Evolutionary conservation across 495 filamentous ascomycete genomes (phyloP).

Genomic region (Parathielavia hyrcaniae): DNA sequence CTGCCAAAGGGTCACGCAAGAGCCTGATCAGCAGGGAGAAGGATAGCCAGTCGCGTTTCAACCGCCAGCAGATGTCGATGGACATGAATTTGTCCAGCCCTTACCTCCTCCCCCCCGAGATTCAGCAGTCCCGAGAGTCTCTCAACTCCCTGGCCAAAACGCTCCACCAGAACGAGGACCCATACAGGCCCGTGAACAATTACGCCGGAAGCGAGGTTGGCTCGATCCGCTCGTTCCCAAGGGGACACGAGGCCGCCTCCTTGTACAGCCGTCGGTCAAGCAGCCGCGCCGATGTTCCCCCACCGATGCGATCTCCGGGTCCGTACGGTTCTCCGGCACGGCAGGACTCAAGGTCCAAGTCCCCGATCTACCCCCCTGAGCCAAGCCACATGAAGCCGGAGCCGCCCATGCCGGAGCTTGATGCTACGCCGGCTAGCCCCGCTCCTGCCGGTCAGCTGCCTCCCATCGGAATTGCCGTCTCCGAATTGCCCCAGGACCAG

Average conservation of each 20-base stretch:
- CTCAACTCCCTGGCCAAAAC: conserved; percentile 75
- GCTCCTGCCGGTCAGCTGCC: conserved; percentile 11
- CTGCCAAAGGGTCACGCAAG: conserved; percentile 40
- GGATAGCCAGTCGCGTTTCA: conserved; percentile 47
- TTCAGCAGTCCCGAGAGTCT: conserved; percentile 76
- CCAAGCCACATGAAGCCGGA: conserved; percentile 21
- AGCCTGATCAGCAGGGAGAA: conserved; percentile 47
- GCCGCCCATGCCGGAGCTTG: conserved; percentile 6
- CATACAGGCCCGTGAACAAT: conserved; percentile 66
- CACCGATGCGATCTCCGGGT: conserved; percentile 13
- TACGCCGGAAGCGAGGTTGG: conserved; percentile 53
- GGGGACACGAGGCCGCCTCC: conserved; percentile 54
- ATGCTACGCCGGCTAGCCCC: conserved; percentile 6
- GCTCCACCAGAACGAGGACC: conserved; percentile 65
- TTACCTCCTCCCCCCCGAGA: conserved; percentile 78
- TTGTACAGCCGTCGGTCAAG: conserved; percentile 53
- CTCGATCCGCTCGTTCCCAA: conserved; percentile 52
- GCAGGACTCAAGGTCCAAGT: conserved; percentile 26
- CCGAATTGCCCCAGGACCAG: neutral
- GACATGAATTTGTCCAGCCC: conserved; percentile 75
- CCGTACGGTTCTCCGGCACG: conserved; percentile 25
- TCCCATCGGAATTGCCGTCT: conserved; percentile 11
- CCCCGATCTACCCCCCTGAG: conserved; percentile 22
- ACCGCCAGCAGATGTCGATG: conserved; percentile 76
- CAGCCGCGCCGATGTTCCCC: conserved; percentile 19